Base-by-base conservation (phyloP, 805 yeast species). In the Candida ortonii region DNA sequence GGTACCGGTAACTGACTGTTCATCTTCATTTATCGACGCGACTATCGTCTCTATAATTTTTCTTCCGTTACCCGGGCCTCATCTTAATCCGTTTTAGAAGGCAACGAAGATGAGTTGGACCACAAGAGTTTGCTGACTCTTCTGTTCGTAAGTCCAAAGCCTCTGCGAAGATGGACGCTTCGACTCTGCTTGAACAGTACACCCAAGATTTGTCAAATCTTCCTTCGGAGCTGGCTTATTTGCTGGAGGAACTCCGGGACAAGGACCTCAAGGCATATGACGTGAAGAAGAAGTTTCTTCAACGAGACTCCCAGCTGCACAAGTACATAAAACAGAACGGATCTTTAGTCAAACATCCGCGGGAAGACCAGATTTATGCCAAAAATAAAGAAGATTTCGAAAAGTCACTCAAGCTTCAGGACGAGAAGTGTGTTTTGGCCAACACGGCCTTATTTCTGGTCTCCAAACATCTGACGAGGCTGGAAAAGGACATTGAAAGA, bases 321-420 rank as follows among this genome's bases (percentile, higher is more conserved):
- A 88, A 87, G 55, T 81, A 76, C 56, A 84, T 88, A 41, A 77
- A 81, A 44, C 80, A 84, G 30, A 78, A 85, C 59, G 96, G 97
- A 1, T 81, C 96, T 1, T 61, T 82, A 26, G 72, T 81, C 1
- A 84, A 79, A 44, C 82, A 82, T 57, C 93, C 96, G 2, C 83
- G 86, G 44, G 98, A 90, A 53, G 75, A 67, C 28, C 78, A 71
- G 41, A 51, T 83, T 4, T 73, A 75, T 47, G 69, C 74, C 17
- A 80, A 80, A 48, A 82, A 89, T 6, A 71, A 74, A 28, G 82
- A 80, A 27, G 90, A 83, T 37, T 75, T 80, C 64, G 70, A 69
- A 22, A 62, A 67, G 28, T 78, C 82, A 6, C 67, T 72, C 34
- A 65, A 65, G 34, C 49, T 86, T 24, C 97, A 90, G 55, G 73